Conservation (phyloP, 768 basidiomycete species). For the Leucogyrophana mollusca region DNA sequence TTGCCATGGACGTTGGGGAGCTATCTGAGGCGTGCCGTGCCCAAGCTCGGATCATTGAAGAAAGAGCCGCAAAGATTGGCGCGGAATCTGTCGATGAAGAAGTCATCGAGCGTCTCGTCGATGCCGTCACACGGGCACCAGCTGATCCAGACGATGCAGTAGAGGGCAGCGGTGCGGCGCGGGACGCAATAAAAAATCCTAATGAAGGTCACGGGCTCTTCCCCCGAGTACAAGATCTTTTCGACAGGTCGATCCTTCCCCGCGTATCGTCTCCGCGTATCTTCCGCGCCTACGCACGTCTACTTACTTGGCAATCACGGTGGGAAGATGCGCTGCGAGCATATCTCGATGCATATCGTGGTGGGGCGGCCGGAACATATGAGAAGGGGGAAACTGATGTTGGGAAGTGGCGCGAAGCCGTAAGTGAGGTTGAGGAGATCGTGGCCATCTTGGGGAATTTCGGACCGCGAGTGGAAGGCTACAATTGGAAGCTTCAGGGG, state of each 20-base stretch:
- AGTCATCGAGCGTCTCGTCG: constrained; percentile 86
- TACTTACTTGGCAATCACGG: constrained; percentile 68
- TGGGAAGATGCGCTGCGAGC: constrained; percentile 82
- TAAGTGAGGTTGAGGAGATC: constrained; percentile 77
- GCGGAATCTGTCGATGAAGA: constrained; percentile 76
- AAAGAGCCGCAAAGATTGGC: constrained; percentile 37
- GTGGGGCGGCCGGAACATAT: constrained; percentile 55
- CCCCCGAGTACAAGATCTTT: constrained; percentile 66
- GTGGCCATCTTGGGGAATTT: constrained; percentile 83
- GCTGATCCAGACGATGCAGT: constrained; percentile 37
- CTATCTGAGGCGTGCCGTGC: constrained; percentile 86
- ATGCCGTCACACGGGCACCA: constrained; percentile 70
- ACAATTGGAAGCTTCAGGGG: constrained; percentile 84
- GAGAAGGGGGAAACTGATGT: constrained; percentile 69
- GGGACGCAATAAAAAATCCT: constrained; percentile 35
- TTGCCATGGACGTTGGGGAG: constrained; percentile 91
- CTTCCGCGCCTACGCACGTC: constrained; percentile 80
- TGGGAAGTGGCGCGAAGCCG: constrained; percentile 71
- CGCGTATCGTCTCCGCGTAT: constrained; percentile 76
- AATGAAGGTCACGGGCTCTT: constrained; percentile 70
- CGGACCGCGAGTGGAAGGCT: constrained; percentile 61
- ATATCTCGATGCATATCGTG: constrained; percentile 83
- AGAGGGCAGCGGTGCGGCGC: constrained; percentile 17
- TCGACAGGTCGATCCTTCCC: constrained; percentile 79
- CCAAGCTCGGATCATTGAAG: constrained; percentile 75